Conservation (phyloP, 345 rosid species). For the Zanthoxylum bungeanum region DNA sequence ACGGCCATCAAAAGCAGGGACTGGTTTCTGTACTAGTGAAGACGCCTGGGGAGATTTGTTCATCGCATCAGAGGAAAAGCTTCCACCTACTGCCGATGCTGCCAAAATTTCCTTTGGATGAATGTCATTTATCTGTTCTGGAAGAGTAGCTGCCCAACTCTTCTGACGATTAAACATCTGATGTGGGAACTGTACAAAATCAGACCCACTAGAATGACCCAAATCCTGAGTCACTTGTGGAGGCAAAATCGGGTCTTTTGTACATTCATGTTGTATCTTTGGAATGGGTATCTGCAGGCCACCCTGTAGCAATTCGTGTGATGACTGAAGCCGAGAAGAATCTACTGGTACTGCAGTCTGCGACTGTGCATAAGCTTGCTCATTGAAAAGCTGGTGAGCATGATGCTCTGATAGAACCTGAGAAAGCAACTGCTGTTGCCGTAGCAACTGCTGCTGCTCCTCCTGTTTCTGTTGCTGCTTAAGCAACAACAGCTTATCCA, state of each 20-base stretch:
- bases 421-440: slow-evolving; percentile 76
- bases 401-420: slow-evolving; percentile 73
- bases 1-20: slow-evolving; percentile 25
- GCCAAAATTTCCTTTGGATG: slow-evolving; percentile 37
- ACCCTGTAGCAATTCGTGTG: slow-evolving; percentile 50
- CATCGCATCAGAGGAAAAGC: slow-evolving; percentile 29
- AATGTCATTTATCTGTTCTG: slow-evolving; percentile 34
- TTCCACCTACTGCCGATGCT: slow-evolving; percentile 29
- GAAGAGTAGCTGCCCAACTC: slow-evolving; percentile 29
- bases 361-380: slow-evolving; percentile 52
- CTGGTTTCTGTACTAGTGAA: slow-evolving; percentile 28
- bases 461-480: slow-evolving; percentile 82
- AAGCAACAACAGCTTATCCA: slow-evolving; percentile 68
- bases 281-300: slow-evolving; percentile 50
- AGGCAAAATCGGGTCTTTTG: slow-evolving; percentile 41
- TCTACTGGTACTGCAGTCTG: slow-evolving; percentile 47
- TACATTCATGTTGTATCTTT: slow-evolving; percentile 38
- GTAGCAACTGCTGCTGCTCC: slow-evolving; percentile 77
- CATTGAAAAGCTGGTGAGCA: slow-evolving; percentile 46
- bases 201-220: slow-evolving; percentile 37
- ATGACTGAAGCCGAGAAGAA: slow-evolving; percentile 45
- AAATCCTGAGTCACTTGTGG: slow-evolving; percentile 35
- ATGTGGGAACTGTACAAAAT: slow-evolving; percentile 43
- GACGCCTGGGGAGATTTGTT: slow-evolving; percentile 27
- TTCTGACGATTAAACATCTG: slow-evolving; percentile 46